Evolutionary conservation across 371 early-diverging fungal genomes (phyloP).

Genomic region (Mucor piriformis): DNA sequence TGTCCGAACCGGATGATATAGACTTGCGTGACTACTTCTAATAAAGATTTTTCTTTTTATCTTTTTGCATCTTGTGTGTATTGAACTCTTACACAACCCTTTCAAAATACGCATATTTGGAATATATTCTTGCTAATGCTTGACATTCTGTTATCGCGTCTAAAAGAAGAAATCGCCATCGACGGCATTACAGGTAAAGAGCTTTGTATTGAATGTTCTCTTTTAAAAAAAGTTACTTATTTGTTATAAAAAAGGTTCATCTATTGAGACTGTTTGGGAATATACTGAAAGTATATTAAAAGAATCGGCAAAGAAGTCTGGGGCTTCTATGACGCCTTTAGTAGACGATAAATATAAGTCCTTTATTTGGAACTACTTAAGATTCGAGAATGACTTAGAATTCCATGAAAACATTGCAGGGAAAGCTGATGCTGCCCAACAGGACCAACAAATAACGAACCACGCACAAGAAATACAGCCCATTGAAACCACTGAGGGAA

Average conservation of each 20-base stretch:
- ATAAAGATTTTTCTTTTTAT: too few relatives aligned
- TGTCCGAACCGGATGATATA: too few relatives aligned
- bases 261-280: constrained; percentile 22
- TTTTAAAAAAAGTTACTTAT: too few relatives aligned
- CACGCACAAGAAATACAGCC: too few relatives aligned
- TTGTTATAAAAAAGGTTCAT: constrained; percentile 8
- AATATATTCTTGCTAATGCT: constrained; percentile 14
- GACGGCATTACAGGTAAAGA: constrained; percentile 28
- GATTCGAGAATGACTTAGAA: constrained; percentile 9
- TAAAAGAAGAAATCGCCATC: constrained; percentile 33
- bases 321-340: constrained; percentile 7
- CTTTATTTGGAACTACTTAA: constrained; percentile 34
- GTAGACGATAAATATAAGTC: constrained; percentile 35
- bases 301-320: constrained; percentile 6
- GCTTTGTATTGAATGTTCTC: too few relatives aligned
- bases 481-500: too few relatives aligned
- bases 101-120: not conserved
- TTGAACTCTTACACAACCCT: constrained; percentile 1
- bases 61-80: not conserved
- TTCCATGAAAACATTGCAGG: constrained; percentile 19
- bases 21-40: too few relatives aligned
- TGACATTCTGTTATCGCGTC: constrained; percentile 21
- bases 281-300: constrained; percentile 11
- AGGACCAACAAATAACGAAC: too few relatives aligned
- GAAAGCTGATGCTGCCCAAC: not conserved